Evolutionary conservation across 2,329 filamentous ascomycete species (phyloP).

Genomic region (Xenosphaeropsis pyriputrescens): DNA sequence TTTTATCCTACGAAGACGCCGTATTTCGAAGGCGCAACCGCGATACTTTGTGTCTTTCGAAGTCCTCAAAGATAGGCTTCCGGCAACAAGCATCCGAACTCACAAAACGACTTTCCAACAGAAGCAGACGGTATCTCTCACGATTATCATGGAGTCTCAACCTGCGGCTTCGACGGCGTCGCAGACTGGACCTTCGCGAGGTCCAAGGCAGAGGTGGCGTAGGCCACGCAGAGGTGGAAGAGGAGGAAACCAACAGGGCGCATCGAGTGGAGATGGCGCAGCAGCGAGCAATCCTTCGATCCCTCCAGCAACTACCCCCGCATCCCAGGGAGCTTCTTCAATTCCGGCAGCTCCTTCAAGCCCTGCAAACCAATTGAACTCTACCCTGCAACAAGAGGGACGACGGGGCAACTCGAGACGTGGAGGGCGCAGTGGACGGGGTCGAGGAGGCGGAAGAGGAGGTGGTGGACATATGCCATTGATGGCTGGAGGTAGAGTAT

Average conservation of each 20-base stretch:
- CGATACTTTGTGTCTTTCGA: background rate
- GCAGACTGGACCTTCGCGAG: background rate
- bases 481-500: constrained; percentile 18
- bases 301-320: background rate
- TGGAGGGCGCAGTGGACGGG: background rate
- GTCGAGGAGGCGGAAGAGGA: background rate
- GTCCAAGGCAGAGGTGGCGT: background rate
- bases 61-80: background rate
- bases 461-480: background rate
- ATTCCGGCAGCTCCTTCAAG: background rate
- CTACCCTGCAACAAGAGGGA: background rate
- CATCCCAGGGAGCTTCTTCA: background rate
- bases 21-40: constrained; percentile 2
- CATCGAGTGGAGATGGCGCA: background rate
- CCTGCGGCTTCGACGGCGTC: background rate
- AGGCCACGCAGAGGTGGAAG: background rate
- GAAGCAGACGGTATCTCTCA: background rate
- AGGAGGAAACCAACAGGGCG: background rate
- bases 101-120: background rate
- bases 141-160: background rate
- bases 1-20: constrained; percentile 1
- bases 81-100: background rate
- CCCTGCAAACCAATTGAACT: background rate
- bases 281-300: background rate
- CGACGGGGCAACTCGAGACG: background rate